Evolutionary conservation across 2,329 filamentous ascomycete genomes (phyloP), one percentile per base, ranked within the genome.

Genomic region (Zalaria sp.): DNA sequence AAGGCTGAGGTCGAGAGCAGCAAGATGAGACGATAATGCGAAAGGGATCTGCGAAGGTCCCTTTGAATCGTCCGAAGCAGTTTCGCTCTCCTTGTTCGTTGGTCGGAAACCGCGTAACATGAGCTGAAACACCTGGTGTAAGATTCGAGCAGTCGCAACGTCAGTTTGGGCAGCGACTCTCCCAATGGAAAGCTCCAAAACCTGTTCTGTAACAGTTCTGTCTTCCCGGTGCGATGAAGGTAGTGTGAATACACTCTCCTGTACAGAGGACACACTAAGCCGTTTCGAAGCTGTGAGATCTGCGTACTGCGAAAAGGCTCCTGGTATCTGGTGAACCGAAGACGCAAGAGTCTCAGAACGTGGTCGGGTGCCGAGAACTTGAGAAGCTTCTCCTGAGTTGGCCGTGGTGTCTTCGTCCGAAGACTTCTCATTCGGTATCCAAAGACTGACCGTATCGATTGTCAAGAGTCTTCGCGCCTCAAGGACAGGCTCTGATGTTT

Each of bases 301-400:
- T 2, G 65, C 65, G 47, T 70, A 68, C 25, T 60, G 57, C 0
- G 67, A 69, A 47, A 69, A 70, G 0, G 65, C 60, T 0, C 67
- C 67, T 11, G 67, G 67, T 53, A 67, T 62, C 25, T 61, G 55
- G 39, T 58, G 58, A 42, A n/a, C 2, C n/a, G 29, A 32, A 32
- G 29, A 32, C n/a, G 29, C 7, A 32, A 32, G 7, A n/a, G 29
- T 5, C 27, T 11, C 11, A 25, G 25, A 27, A 34, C 25, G 4
- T 27, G 25, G 5, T 8, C 18, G 5, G 34, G n/a, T 10, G 9
- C 18, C 18, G 18, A 18, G 18, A 18, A 18, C 18, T 18, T 18
- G 18, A 18, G 18, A 2, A 18, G 25, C 25, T 29, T 4, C n/a
- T 27, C 9, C 10, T 28, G 5, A 18, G 25, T 8, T 10, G 18